These are phyloP conservation scores for Solanum habrochaites DNA, from an alignment of 257 asterid species.

Conservation along the genomic window DNA sequence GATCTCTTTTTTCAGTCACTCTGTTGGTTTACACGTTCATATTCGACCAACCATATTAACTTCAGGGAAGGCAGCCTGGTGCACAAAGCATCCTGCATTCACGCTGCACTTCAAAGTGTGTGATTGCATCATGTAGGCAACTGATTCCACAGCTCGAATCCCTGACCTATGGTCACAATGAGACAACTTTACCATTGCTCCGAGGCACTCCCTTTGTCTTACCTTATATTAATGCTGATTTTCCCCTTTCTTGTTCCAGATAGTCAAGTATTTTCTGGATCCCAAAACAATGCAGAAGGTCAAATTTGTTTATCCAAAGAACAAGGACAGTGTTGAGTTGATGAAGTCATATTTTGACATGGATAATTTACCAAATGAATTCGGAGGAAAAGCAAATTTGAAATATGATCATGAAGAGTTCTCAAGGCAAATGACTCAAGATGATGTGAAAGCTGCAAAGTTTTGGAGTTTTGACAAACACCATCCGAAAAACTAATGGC, in stretches of 20 bases:
- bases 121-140: not conserved
- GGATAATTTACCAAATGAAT: conserved; percentile 79
- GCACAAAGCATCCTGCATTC: not conserved
- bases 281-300: conserved; percentile 86
- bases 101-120: not conserved
- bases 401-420: conserved; percentile 83
- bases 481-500: conserved; percentile 13
- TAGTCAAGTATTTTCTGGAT: conserved; percentile 85
- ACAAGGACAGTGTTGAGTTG: conserved; percentile 78
- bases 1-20: not conserved
- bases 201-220: not conserved
- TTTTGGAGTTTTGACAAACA: conserved; percentile 63
- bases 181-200: not conserved
- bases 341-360: conserved; percentile 68
- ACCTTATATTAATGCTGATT: not conserved
- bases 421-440: conserved; percentile 69
- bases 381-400: conserved; percentile 82
- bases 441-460: conserved; percentile 61
- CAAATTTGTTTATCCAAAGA: conserved; percentile 86
- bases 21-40: not conserved
- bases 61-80: not conserved
- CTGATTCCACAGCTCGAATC: not conserved
- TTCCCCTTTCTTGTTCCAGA: conserved; percentile 22
- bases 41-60: not conserved
- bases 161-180: not conserved